A percentile compares a stretch with the other conserved stretches of the same genome.
These are phyloP conservation scores for Xylaria sp. DNA, from an alignment of 2,329 filamentous ascomycete genomes.

Conservation along the genomic window DNA sequence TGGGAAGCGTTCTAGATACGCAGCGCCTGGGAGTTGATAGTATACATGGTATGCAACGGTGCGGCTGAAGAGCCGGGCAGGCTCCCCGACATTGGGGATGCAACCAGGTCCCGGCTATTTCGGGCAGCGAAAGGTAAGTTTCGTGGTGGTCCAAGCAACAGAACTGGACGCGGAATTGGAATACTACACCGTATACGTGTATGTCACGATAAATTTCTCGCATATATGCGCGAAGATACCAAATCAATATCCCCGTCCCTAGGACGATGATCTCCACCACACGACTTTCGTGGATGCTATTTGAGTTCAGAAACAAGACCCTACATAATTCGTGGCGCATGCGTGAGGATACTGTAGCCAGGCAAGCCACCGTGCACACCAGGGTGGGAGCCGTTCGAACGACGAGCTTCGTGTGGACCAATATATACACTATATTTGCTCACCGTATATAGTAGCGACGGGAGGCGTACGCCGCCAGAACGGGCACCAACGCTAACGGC, in stretches of 20 bases:
- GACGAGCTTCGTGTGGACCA: too few relatives aligned
- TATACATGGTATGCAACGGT: neutral
- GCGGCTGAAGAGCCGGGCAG: slow-evolving; percentile 5
- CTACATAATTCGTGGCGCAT: neutral
- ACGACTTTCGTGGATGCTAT: slow-evolving; percentile 3
- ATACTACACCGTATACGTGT: neutral
- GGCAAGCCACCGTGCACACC: too few relatives aligned
- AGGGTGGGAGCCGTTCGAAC: neutral
- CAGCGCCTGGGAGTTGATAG: neutral
- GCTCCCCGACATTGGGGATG: neutral
- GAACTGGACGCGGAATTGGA: neutral
- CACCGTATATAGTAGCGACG: too few relatives aligned
- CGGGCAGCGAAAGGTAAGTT: slow-evolving; percentile 4
- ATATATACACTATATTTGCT: too few relatives aligned
- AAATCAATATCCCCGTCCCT: neutral
- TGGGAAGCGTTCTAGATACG: too few relatives aligned
- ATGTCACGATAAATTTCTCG: neutral
- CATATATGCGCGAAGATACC: neutral
- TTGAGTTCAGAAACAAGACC: neutral
- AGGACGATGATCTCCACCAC: neutral
- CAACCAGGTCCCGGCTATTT: too few relatives aligned
- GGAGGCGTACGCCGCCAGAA: too few relatives aligned
- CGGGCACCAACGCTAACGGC: too few relatives aligned
- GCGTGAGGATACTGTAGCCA: neutral
- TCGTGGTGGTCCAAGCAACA: neutral